Evolutionary conservation across 257 asterid species (phyloP), one percentile per base, ranked within the genome.

Genomic region (Fraxinus excelsior): DNA sequence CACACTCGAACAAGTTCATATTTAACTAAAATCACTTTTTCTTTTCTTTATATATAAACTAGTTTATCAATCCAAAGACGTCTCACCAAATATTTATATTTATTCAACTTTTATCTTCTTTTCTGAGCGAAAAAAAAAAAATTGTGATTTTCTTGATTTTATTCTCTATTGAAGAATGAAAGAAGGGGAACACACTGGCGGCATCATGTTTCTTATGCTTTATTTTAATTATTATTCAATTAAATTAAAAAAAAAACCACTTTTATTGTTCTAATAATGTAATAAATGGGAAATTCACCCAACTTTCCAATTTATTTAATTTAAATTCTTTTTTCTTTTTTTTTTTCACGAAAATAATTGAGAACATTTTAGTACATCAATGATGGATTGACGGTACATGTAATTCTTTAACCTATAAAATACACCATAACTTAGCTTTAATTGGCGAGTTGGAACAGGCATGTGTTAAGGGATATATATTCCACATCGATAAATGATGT

Each of bases 241-340:
- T 21, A 21, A 60, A 60, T 60, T 21, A 21, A 60, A 60, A 23
- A 31, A 23, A 60, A 8, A 2, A 60, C 32, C 18, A 21, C 64
- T 53, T 53, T n/a, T n/a, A 21, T 19, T 53, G 62, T 5, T 53
- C 64, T 18, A 19, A 53, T 53, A 12, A 53, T n/a, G 64, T 69
- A 70, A 46, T 62, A 44, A 29, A 74, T 3, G 44, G 51, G 49
- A 83, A 81, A 79, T 26, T 72, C 71, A 79, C 66, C 86, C 49
- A 58, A 62, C 46, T 68, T 68, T 68, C 72, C 23, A 10, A 16
- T 34, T 35, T 19, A 34, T 21, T 4, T 8, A 5, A 10, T 38
- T 69, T 69, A 34, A 19, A 34, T 1, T 35, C 12, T 28, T 29
- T 28, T 1, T 28, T n/a, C n/a, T 26, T 26, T 26, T 26, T 18